Conservation (phyloP, 306 rosid genomes). For the Prunus mira region DNA sequence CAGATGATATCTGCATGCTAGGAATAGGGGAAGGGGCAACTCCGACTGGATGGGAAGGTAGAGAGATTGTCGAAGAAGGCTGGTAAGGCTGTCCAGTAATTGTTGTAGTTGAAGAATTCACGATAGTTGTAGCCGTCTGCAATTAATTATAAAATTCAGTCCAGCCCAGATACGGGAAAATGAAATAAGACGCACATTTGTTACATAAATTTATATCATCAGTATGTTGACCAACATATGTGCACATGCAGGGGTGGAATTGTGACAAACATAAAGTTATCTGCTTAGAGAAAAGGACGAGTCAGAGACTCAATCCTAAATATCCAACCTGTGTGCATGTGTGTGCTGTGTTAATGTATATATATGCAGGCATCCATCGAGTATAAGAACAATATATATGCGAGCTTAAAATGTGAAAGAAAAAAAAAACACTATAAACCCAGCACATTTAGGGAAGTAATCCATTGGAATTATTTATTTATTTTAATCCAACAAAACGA, state of each 20-base stretch:
- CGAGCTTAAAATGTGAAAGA: not conserved
- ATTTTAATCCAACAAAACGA: not conserved
- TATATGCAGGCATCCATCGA: not conserved
- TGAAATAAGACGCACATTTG: not conserved
- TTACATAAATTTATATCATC: not conserved
- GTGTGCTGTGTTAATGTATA: not conserved
- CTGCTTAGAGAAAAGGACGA: not conserved
- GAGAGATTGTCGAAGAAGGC: slow-evolving; percentile 34
- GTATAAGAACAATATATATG: not conserved
- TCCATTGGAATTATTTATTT: not conserved
- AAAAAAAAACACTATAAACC: not conserved
- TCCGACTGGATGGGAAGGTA: slow-evolving; percentile 37
- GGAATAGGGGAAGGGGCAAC: slow-evolving; percentile 43
- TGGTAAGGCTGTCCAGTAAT: slow-evolving; percentile 39
- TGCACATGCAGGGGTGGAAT: not conserved
- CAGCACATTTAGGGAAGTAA: not conserved
- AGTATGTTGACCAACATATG: not conserved
- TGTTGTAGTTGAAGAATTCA: slow-evolving; percentile 25
- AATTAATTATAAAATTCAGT: slow-evolving; percentile 16
- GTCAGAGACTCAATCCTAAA: not conserved
- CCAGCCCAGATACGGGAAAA: not conserved
- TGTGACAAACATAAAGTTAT: not conserved
- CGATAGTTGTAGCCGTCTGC: slow-evolving; percentile 58
- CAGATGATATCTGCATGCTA: slow-evolving; percentile 40
- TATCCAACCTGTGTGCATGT: not conserved